Evolutionary conservation across 202 grass and related monocot species (phyloP), one percentile per base, ranked within the genome.

Genomic region (Setaria viridis): DNA sequence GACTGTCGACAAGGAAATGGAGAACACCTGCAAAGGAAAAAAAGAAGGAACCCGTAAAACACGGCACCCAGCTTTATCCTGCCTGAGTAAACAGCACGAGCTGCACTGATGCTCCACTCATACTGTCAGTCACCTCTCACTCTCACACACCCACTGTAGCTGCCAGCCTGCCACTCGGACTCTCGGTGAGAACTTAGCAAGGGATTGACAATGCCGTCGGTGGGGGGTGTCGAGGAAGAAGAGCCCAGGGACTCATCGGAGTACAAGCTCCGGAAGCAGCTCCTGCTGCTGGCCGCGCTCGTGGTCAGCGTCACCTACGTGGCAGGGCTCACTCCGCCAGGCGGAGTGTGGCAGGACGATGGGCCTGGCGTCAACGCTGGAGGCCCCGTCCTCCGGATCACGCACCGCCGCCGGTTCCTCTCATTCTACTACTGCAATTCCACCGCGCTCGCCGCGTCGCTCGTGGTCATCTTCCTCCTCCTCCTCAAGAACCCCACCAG

Each of bases 211-310:
- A 25, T 25, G 25, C 25, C 25, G 25, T 25, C 25, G 25, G 25
- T 25, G 25, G 25, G 25, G 25, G 25, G 25, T 25, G 25, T 25
- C 25, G 25, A 25, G 25, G 25, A 25, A 25, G 25, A 25, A 25
- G 25, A 25, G 25, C 59, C 21, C 4, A 11, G 9, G 67, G 67
- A 70, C 15, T 70, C 67, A 11, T 70, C 67, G 67, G 67, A 70
- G 70, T 49, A 49, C 70, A 72, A 49, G 46, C 45, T 49, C n/a
- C 45, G 46, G n/a, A 72, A 72, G 70, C 70, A 72, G 45, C 70
- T 72, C 21, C 21, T 72, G 45, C 70, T 72, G 11, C 70, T 72
- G 45, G 70, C 70, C 21, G 14, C 70, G n/a, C 70, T 72, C 2
- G 70, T 72, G 9, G 9, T 49, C n/a, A 48, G 45, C 67, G 67